phyloP scores from a whole-genome alignment of 306 rosid species.

The Cyamopsis tetragonoloba region DNA sequence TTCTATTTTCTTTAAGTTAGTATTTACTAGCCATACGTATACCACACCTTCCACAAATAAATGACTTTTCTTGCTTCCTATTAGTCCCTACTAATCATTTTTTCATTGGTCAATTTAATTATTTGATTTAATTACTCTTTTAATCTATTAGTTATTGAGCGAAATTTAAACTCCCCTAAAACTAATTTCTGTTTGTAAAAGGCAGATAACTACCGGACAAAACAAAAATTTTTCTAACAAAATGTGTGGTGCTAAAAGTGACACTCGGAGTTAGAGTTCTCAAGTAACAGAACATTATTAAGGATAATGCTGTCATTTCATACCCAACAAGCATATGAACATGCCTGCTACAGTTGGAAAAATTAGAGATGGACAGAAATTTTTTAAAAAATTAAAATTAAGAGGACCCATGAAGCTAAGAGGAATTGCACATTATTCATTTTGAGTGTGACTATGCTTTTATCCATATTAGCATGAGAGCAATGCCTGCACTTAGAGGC shows the following conservation, averaged over 20 bases:
- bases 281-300: no score
- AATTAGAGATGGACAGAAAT: constrained; percentile 35
- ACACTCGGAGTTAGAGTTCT: no score
- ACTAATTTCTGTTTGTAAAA: no score
- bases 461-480: no score
- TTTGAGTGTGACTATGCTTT: constrained; percentile 28
- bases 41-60: constrained; percentile 22
- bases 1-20: neutral
- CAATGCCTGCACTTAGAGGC: constrained; percentile 29
- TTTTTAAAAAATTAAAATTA: constrained; percentile 23
- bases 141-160: no score
- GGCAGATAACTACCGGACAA: no score
- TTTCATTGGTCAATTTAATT: no score
- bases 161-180: no score
- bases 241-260: no score
- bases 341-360: constrained; percentile 49
- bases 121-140: no score
- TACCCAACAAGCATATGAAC: constrained; percentile 60
- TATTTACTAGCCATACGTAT: neutral
- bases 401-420: constrained; percentile 47
- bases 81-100: no score
- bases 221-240: no score
- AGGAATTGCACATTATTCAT: constrained; percentile 41
- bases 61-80: constrained; percentile 8
- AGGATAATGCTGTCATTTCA: constrained; percentile 47